These are phyloP conservation scores for Chlamydomonas urium DNA, from an alignment of 139 green algal species.

Conservation along the genomic window DNA sequence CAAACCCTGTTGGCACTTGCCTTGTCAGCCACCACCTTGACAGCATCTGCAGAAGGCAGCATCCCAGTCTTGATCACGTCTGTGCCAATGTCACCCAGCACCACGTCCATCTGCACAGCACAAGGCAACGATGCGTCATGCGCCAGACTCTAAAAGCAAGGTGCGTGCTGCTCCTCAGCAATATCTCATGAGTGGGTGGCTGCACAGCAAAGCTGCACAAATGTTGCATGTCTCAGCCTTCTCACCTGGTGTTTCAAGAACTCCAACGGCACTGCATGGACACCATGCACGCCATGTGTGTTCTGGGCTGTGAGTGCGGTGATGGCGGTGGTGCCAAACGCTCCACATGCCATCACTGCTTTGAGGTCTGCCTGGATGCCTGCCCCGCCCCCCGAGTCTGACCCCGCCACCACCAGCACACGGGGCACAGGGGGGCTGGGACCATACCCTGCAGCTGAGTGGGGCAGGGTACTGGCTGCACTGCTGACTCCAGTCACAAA, in stretches of 20 bases:
- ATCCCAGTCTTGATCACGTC: constrained; percentile 87
- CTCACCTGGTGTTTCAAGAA: constrained; percentile 76
- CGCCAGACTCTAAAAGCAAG: too few relatives aligned
- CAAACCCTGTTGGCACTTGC: too few relatives aligned
- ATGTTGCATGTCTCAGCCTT: too few relatives aligned
- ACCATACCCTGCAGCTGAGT: constrained; percentile 1
- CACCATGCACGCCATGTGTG: constrained; percentile 75
- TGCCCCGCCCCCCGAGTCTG: constrained; percentile 89
- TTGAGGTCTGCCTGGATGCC: constrained; percentile 87
- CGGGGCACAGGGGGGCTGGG: neutral
- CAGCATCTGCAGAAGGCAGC: constrained; percentile 48
- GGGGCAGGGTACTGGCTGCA: constrained; percentile 9
- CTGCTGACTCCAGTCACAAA: too few relatives aligned
- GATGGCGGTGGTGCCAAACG: constrained; percentile 73
- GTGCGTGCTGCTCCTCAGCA: too few relatives aligned
- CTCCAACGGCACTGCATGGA: constrained; percentile 56
- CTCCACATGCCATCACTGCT: constrained; percentile 64
- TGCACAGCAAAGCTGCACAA: too few relatives aligned
- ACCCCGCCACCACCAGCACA: constrained; percentile 67
- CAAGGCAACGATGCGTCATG: too few relatives aligned
- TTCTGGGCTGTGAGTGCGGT: constrained; percentile 94
- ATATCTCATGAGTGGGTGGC: too few relatives aligned
- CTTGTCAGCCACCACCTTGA: neutral
- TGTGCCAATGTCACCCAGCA: constrained; percentile 72
- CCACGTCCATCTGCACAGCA: constrained; percentile 68